Evolutionary conservation across 75 land plant genomes (phyloP), one percentile per base, ranked within the genome.

Genomic region (Selaginella tamariscina): DNA sequence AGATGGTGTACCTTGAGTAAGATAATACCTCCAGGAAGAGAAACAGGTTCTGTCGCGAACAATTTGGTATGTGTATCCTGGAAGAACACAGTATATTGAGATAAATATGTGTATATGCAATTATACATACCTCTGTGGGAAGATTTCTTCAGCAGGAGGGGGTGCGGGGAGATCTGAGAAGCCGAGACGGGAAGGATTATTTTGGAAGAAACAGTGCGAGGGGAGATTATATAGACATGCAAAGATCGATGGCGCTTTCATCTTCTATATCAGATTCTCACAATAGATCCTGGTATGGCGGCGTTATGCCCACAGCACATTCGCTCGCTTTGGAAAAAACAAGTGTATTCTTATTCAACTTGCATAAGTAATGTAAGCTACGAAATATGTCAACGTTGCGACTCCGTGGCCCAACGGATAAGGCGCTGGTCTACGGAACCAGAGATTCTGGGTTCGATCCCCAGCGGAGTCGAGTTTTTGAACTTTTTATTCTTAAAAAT

Each of bases 321-420:
- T n/a, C n/a, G n/a, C n/a, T n/a, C n/a, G n/a, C n/a, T n/a, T n/a
- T n/a, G n/a, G n/a, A n/a, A n/a, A n/a, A n/a, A n/a, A n/a, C n/a
- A n/a, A n/a, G n/a, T n/a, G n/a, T n/a, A n/a, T n/a, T n/a, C n/a
- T n/a, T n/a, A n/a, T n/a, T n/a, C n/a, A n/a, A n/a, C n/a, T n/a
- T n/a, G n/a, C n/a, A n/a, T n/a, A n/a, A n/a, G n/a, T n/a, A n/a
- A n/a, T n/a, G n/a, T n/a, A n/a, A n/a, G n/a, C n/a, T n/a, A n/a
- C n/a, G n/a, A n/a, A n/a, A n/a, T n/a, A n/a, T n/a, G n/a, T n/a
- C n/a, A n/a, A n/a, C n/a, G n/a, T n/a, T n/a, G n/a, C n/a, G n/a
- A n/a, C n/a, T n/a, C n/a, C n/a, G n/a, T 69, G 71, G 71, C 71
- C 71, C 71, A 69, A 69, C 56, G 71, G 71, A 69, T 69, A 69